A percentile compares a stretch with the other conserved stretches of the same genome.
phyloP scores from a whole-genome alignment of 2,329 filamentous ascomycete genomes.

The Aspergillus brasiliensis region DNA sequence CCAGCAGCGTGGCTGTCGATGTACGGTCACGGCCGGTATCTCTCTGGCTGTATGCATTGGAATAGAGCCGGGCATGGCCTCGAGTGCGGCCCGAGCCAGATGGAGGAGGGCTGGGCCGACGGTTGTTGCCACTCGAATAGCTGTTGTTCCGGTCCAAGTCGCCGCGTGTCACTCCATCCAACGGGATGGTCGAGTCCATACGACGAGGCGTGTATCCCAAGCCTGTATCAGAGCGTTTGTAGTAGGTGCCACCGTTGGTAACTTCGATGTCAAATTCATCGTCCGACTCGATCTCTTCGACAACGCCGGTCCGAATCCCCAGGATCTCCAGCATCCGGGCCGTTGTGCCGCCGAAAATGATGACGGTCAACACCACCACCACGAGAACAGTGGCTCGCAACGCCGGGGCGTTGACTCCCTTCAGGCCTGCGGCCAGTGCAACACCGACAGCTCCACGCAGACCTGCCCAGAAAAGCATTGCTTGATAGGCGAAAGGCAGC shows the following conservation, averaged over 20 bases:
- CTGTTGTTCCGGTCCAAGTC: slow-evolving; percentile 44
- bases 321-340: slow-evolving; percentile 97
- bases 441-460: slow-evolving; percentile 94
- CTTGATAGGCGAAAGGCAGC: slow-evolving; percentile 90
- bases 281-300: slow-evolving; percentile 95
- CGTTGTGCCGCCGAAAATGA: slow-evolving; percentile 97
- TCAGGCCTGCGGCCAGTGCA: slow-evolving; percentile 84
- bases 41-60: slow-evolving; percentile 49
- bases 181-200: slow-evolving; percentile 60
- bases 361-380: slow-evolving; percentile 94
- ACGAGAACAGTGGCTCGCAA: slow-evolving; percentile 94
- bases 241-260: slow-evolving; percentile 71
- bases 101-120: slow-evolving; percentile 53
- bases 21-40: slow-evolving; percentile 43
- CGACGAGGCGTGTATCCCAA: slow-evolving; percentile 75
- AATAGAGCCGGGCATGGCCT: slow-evolving; percentile 55
- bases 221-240: slow-evolving; percentile 74
- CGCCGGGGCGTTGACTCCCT: slow-evolving; percentile 77
- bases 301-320: slow-evolving; percentile 92
- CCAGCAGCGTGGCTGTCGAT: slow-evolving; percentile 56
- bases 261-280: slow-evolving; percentile 97
- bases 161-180: slow-evolving; percentile 50
- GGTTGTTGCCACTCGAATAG: slow-evolving; percentile 60
- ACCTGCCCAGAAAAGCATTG: slow-evolving; percentile 99
- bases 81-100: slow-evolving; percentile 32